Base-by-base conservation (phyloP, 441 rosid species). In the Pelargonium myrrhifolium region DNA sequence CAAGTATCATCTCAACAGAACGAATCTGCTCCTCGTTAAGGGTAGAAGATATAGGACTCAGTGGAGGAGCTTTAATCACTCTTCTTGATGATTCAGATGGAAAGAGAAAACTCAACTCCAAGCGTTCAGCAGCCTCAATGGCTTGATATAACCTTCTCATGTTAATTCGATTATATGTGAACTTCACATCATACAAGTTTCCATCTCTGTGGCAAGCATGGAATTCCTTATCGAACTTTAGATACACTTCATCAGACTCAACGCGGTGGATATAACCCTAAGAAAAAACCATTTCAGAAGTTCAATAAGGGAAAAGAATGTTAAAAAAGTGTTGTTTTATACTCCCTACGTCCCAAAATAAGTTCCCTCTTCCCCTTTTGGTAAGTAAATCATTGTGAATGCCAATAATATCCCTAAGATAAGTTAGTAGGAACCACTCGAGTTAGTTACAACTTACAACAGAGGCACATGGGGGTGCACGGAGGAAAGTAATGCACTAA, bases 251-350 rank as follows among this genome's bases (percentile, higher is more conserved):
- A 77, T 85, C 89, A 4, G 89, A 86, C 74, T 87, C 92, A n/a
- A 87, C 92, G 18, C 88, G 84, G 68, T 87, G 85, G 43, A 87
- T 65, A 72, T 20, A 81, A 62, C 92, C 92, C 92, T 87, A 81
- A 18, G 65, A 2, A 67, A 53, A 43, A 65, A 43, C 65, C 58
- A 31, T 49, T 14, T 49, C 56, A 49, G 17, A 49, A 49, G 56
- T 49, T 49, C 17, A n/a, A n/a, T 49, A 49, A 4, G 56, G 17
- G 17, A 49, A 45, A 49, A 49, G 5, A 49, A 49, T 15, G 56
- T 49, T 49, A 49, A 49, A n/a, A 7, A 15, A n/a, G 18, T 49
- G 56, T 49, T n/a, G 17, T 49, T 49, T 4, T 49, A n/a, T 14
- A 17, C 4, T 6, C 56, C 56, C 6, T 14, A 14, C 18, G 1